Conservation (phyloP, 2,329 filamentous ascomycete species). For the Fusarium sp. region DNA sequence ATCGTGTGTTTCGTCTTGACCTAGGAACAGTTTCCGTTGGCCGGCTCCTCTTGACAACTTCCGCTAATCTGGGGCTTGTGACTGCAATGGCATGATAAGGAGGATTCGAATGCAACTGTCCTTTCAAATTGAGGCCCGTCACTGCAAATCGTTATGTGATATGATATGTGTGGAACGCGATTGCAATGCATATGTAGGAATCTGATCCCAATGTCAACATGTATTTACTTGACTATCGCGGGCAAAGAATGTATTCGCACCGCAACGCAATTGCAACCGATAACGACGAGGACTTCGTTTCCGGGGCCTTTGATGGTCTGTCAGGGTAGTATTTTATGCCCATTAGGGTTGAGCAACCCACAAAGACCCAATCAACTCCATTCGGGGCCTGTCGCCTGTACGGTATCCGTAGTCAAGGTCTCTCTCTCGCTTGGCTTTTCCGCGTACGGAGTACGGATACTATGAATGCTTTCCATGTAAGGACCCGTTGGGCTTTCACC, state of each 20-base stretch:
- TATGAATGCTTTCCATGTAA: conserved; percentile 14
- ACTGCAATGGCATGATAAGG: conserved; percentile 32
- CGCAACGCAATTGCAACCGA: background rate
- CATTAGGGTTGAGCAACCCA: conserved; percentile 12
- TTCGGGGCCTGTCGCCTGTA: conserved; percentile 19
- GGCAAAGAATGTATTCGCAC: too few relatives aligned
- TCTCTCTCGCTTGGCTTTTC: conserved; percentile 11
- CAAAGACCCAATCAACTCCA: conserved; percentile 1
- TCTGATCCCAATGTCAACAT: conserved; percentile 1
- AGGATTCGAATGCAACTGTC: conserved; percentile 16
- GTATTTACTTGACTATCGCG: background rate
- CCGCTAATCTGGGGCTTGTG: conserved; percentile 27
- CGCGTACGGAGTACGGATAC: conserved; percentile 1
- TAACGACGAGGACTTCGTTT: background rate
- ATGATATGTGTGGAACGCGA: conserved; percentile 13
- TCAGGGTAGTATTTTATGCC: conserved; percentile 9
- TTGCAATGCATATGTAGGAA: background rate
- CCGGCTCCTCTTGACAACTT: conserved; percentile 16
- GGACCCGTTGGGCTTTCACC: conserved; percentile 22
- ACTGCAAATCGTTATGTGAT: conserved; percentile 1
- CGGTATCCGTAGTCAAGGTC: background rate
- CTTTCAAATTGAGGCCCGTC: conserved; percentile 20
- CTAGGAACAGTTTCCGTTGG: conserved; percentile 34
- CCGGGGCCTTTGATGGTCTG: background rate
- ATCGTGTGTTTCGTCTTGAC: conserved; percentile 36